Evolutionary conservation across 345 rosid species (phyloP), one percentile per base, ranked within the genome.

Genomic region (Microcos paniculata): DNA sequence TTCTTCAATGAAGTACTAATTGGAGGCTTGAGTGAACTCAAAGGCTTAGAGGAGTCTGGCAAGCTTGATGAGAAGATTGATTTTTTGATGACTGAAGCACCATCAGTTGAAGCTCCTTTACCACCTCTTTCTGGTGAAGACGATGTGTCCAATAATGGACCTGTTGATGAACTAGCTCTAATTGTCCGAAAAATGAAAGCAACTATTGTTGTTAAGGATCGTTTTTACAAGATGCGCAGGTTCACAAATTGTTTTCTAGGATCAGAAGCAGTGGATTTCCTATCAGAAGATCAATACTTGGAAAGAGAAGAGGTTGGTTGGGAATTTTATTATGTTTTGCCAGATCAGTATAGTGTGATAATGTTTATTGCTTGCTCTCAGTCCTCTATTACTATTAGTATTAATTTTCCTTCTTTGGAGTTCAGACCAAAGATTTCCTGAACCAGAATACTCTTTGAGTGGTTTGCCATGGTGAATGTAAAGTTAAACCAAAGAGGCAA

Each of bases 101-200:
- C 98, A 8, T 63, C 89, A 10, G 64, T 67, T 30, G 90, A 85
- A 86, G 92, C 94, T 80, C 98, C 96, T 76, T 45, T 90, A 46
- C 94, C 93, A 0, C 97, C 98, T 63, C 88, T 92, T 72, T 92
- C 97, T 49, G 98, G 96, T 45, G 97, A 94, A 88, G 98, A 90
- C 82, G 97, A 92, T 64, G 79, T 77, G 53, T 85, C 91, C 15
- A 80, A 79, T 75, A 83, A 86, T 59, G 97, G 90, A 70, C 73
- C 86, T 69, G 59, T 88, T 43, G 98, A 94, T 81, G 98, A 94
- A 82, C 84, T 92, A 57, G 94, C 93, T 62, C 79, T 90, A 69
- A 82, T 94, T 74, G 93, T 87, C n/a, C 80, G 70, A 49, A 94
- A 90, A 83, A 92, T 92, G 98, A 90, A 94, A 85, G 86, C 80